These are phyloP conservation scores for Phytopythium delawarense DNA, from an alignment of 352 stramenopile genomes.

Conservation along the genomic window DNA sequence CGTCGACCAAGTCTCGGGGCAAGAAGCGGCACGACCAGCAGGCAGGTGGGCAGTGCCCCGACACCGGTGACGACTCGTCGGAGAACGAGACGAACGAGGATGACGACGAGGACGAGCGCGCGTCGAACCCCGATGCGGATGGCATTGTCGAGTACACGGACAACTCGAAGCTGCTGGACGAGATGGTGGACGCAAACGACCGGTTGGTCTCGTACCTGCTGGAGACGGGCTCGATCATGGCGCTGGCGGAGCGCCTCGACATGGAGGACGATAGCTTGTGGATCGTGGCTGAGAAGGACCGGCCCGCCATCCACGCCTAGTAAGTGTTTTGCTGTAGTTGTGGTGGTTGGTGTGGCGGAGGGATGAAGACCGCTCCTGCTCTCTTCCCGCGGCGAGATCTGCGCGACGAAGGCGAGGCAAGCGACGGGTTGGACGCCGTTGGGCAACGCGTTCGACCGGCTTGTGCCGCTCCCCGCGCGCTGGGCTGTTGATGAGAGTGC, in stretches of 20 bases:
- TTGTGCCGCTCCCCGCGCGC: not conserved
- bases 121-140: slow-evolving; percentile 26
- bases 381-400: not conserved
- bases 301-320: slow-evolving; percentile 76
- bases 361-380: not conserved
- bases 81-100: slow-evolving; percentile 55
- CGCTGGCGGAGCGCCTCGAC: slow-evolving; percentile 73
- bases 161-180: slow-evolving; percentile 62
- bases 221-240: slow-evolving; percentile 85
- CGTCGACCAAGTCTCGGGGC: slow-evolving; percentile 29
- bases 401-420: not conserved
- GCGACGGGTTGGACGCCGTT: not conserved
- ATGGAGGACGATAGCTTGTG: slow-evolving; percentile 82
- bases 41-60: slow-evolving; percentile 30
- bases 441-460: not conserved
- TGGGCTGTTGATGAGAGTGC: not conserved
- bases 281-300: slow-evolving; percentile 82
- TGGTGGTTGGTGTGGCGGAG: not conserved
- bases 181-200: slow-evolving; percentile 84
- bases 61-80: slow-evolving; percentile 49
- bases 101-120: slow-evolving; percentile 34
- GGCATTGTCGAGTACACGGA: slow-evolving; percentile 41
- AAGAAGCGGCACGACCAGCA: slow-evolving; percentile 16
- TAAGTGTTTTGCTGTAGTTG: slow-evolving; percentile 2
- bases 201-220: slow-evolving; percentile 82